These are phyloP conservation scores for Xanthoconium purpureum DNA, from an alignment of 768 basidiomycete genomes.

Conservation along the genomic window DNA sequence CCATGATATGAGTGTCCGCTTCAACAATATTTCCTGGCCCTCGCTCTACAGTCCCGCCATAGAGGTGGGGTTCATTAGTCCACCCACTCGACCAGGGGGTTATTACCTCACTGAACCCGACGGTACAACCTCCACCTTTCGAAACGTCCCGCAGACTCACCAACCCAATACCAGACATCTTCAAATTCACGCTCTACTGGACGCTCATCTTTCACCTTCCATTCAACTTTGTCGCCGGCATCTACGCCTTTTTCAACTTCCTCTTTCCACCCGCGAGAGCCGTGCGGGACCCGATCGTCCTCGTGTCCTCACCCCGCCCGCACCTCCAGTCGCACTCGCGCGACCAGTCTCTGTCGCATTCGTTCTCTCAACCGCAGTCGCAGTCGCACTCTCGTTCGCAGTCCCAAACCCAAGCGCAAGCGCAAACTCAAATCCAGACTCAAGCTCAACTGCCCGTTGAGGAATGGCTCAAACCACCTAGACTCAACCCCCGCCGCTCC, in stretches of 20 bases:
- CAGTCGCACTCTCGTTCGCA: not conserved
- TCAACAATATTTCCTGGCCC: conserved; percentile 32
- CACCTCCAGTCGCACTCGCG: not conserved
- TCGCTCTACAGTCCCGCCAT: conserved; percentile 37
- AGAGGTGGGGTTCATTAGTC: conserved; percentile 29
- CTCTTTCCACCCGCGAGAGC: conserved; percentile 34
- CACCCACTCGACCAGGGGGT: conserved; percentile 33
- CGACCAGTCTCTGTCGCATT: not conserved
- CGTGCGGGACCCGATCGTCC: not conserved
- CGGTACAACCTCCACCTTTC: conserved; percentile 19
- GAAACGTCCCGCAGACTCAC: too few relatives aligned
- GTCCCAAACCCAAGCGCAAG: not conserved
- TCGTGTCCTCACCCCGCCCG: not conserved
- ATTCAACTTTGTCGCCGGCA: conserved; percentile 37
- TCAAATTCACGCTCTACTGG: conserved; percentile 48
- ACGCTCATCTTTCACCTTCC: conserved; percentile 46
- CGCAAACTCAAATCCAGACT: not conserved
- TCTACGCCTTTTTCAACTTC: conserved; percentile 42
- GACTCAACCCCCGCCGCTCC: conserved; percentile 36
- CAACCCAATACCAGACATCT: conserved; percentile 33
- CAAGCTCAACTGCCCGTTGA: not conserved
- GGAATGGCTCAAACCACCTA: conserved; percentile 15
- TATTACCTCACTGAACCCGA: conserved; percentile 35
- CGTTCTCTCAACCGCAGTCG: not conserved
- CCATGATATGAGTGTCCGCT: conserved; percentile 3